These are phyloP conservation scores for Xylaria acuta DNA, from an alignment of 495 filamentous ascomycete species.

Conservation along the genomic window DNA sequence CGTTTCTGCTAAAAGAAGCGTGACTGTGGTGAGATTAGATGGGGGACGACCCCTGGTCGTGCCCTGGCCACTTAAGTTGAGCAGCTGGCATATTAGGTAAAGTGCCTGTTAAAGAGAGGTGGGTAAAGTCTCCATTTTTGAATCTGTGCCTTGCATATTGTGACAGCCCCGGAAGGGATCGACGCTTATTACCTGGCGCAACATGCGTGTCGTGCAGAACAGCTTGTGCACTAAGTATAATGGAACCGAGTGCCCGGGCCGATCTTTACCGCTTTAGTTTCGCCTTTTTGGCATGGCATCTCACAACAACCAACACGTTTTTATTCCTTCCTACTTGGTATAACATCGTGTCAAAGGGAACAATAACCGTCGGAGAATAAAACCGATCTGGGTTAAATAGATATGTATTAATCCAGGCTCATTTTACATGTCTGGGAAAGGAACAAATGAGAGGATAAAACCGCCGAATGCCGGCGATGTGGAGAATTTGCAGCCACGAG, in stretches of 20 bases:
- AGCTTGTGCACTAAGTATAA: constrained; percentile 2
- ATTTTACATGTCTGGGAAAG: background rate
- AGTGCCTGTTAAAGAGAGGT: background rate
- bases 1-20: constrained; percentile 4
- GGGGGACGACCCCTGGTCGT: background rate
- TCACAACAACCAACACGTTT: background rate
- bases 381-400: background rate
- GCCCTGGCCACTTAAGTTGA: constrained; percentile 6
- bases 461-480: background rate
- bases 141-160: constrained; percentile 22
- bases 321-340: background rate
- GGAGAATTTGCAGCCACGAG: background rate
- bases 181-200: background rate
- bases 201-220: constrained; percentile 19
- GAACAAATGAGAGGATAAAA: background rate
- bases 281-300: background rate
- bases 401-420: background rate
- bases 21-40: constrained; percentile 18
- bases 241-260: constrained; percentile 6
- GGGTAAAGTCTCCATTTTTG: background rate
- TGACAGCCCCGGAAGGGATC: constrained; percentile 6
- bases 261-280: constrained; percentile 1
- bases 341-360: background rate
- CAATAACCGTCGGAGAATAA: background rate
- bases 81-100: constrained; percentile 22